Conservation (phyloP, 2,329 filamentous ascomycete genomes). For the Leptographium flavum region DNA sequence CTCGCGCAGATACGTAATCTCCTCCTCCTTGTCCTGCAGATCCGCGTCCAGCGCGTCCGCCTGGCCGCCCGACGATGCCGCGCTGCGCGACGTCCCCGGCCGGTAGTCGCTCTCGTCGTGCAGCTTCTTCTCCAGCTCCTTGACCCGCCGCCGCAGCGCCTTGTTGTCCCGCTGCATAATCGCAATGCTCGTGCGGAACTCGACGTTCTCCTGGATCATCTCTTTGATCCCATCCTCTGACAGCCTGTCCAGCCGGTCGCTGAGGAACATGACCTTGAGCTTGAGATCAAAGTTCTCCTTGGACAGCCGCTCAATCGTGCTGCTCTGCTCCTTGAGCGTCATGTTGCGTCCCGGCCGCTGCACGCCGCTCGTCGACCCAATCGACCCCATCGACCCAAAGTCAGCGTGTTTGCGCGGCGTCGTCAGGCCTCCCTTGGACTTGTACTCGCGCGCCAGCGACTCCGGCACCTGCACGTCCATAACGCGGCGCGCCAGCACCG, state of each 20-base stretch:
- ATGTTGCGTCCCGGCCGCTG: conserved; percentile 38
- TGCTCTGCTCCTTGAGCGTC: conserved; percentile 93
- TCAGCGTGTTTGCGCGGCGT: conserved; percentile 41
- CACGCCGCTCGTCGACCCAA: conserved; percentile 27
- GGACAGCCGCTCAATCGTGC: conserved; percentile 85
- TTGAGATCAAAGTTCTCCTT: conserved; percentile 98
- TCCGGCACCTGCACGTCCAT: conserved; percentile 84
- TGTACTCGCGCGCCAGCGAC: conserved; percentile 74
- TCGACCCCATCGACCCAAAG: conserved; percentile 34
- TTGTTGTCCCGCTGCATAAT: conserved; percentile 88
- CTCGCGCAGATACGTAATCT: conserved; percentile 73
- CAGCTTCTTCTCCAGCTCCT: conserved; percentile 73
- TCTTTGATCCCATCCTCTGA: conserved; percentile 95
- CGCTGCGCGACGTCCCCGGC: conserved; percentile 44
- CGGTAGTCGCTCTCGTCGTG: conserved; percentile 50
- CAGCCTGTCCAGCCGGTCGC: conserved; percentile 80
- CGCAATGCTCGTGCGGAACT: conserved; percentile 79
- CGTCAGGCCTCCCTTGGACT: conserved; percentile 52
- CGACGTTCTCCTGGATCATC: conserved; percentile 95
- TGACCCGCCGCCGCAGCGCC: conserved; percentile 61
- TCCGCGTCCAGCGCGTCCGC: conserved; percentile 43
- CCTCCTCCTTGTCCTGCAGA: conserved; percentile 62
- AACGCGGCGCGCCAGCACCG: conserved; percentile 74
- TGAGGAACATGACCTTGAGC: conserved; percentile 93
- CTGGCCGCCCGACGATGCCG: conserved; percentile 41